Evolutionary conservation across 306 rosid genomes (phyloP), one percentile per base, ranked within the genome.

Genomic region (Glycine tomentella): DNA sequence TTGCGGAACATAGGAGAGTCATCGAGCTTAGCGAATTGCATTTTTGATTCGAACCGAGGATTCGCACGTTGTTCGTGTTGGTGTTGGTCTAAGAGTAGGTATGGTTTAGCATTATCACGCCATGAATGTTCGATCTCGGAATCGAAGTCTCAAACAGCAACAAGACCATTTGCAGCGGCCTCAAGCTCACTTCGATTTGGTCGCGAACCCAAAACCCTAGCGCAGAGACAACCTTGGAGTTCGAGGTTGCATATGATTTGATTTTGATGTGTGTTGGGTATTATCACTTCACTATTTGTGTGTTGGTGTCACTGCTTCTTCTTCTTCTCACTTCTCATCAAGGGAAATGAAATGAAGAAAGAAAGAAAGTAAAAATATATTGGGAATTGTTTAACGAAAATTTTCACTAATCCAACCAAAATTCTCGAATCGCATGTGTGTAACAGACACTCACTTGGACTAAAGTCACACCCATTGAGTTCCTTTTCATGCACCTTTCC

Each of bases 1-100:
- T 96, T 96, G 83, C 99, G 99, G 90, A 96, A 96, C 99, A 96
- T 96, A 56, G 99, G 99, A 84, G 99, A 96, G 80, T 96, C 99
- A 75, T 96, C 99, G 77, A 96, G 97, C 97, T 96, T 96, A 1
- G 98, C 87, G 86, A 93, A 96, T 86, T 87, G 99, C 99, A 96
- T 96, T 81, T 25, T 93, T 86, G 10, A n/a, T 33, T n/a, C 25
- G 45, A 85, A 25, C 42, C 9, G 13, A 66, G 11, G 58, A 48
- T 73, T 75, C 13, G 25, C n/a, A 4, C 11, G 63, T 11, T 50
- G 53, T 79, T 61, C 16, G n/a, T 34, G 74, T 34, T 57, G 33
- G 45, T 79, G 65, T 48, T 5, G 7, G 10, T 76, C 34, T 14
- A 86, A 73, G 64, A 75, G 53, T 8, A 49, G 61, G 59, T 82